Evolutionary conservation across 1,284 basidiomycete species (phyloP), one percentile per base, ranked within the genome.

Genomic region (Prillingera fragicola): DNA sequence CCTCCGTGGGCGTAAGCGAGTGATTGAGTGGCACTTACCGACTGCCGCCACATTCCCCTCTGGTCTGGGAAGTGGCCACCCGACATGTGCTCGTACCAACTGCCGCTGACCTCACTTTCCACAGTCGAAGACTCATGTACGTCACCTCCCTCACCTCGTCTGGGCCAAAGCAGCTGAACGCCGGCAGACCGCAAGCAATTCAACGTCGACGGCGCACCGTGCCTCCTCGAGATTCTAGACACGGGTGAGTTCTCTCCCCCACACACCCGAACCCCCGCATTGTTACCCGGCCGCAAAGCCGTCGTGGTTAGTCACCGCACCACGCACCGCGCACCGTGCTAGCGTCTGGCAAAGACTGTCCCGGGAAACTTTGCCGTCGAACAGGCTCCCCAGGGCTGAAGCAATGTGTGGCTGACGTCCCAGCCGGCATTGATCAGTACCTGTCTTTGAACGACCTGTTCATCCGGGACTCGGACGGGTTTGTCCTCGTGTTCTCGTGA

Each of bases 401-500:
- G 14, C n/a, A n/a, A 15, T 31, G 29, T 31, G 29, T 7, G 4
- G 10, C 29, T 4, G 29, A 1, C 18, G 14, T 19, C 8, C 12
- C 35, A 61, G 63, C 63, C 13, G 63, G 62, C 8, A 55, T 61
- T 18, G 63, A 66, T 41, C 62, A 63, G 34, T 64, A 61, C 28
- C 45, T 60, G 5, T 45, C 55, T 1, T 40, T 62, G 19, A 59
- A 60, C 38, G 63, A 63, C 35, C 29, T 61, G 22, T 60, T 60
- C 41, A 58, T 64, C 24, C 52, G 59, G 7, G 62, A 62, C 38
- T 56, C 55, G 5, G 60, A 68, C 34, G 61, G 59, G 0, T 68
- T 68, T 44, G 35, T 66, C 8, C 50, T 68, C 9, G 63, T 66
- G 13, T 68, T 66, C 43, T 55, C 56, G 62, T 63, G 26, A 42